These are phyloP conservation scores for Globisporangium orthogonon DNA, from an alignment of 352 stramenopile genomes.

Conservation along the genomic window DNA sequence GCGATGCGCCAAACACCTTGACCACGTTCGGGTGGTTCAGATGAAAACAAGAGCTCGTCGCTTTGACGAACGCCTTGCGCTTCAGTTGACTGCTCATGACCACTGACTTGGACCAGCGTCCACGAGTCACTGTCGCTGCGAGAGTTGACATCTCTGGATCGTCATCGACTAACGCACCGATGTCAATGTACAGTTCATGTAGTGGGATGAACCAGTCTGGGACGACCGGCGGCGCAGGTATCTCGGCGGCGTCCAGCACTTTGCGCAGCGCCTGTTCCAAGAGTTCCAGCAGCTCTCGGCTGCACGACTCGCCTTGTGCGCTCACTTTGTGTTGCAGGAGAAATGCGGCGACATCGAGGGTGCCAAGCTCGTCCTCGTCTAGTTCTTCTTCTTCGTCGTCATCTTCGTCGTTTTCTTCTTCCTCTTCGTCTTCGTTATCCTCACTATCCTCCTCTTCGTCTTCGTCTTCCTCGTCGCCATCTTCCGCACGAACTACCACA, in stretches of 20 bases:
- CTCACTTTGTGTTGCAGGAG: background rate
- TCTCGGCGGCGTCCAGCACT: background rate
- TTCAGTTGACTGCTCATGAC: too few species aligned
- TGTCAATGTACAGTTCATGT: background rate
- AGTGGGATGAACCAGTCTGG: background rate
- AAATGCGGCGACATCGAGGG: background rate
- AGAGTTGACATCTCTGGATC: too few species aligned
- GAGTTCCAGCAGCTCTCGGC: background rate
- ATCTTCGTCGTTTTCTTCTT: too few species aligned
- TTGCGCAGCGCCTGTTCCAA: background rate
- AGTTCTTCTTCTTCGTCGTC: background rate
- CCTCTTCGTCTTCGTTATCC: too few species aligned
- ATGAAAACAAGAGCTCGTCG: slow-evolving; percentile 18
- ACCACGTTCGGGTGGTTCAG: slow-evolving; percentile 13
- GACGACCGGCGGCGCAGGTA: background rate
- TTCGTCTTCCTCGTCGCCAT: too few species aligned
- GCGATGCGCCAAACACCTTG: slow-evolving; percentile 14
- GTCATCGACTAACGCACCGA: too few species aligned
- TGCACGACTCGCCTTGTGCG: background rate
- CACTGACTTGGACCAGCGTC: too few species aligned
- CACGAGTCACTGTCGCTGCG: too few species aligned
- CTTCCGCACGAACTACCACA: too few species aligned
- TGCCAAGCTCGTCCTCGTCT: background rate
- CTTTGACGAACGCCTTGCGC: background rate
- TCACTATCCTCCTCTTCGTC: too few species aligned